Conservation (phyloP, 371 early-diverging fungal species). For the Zancudomyces culisetae region DNA sequence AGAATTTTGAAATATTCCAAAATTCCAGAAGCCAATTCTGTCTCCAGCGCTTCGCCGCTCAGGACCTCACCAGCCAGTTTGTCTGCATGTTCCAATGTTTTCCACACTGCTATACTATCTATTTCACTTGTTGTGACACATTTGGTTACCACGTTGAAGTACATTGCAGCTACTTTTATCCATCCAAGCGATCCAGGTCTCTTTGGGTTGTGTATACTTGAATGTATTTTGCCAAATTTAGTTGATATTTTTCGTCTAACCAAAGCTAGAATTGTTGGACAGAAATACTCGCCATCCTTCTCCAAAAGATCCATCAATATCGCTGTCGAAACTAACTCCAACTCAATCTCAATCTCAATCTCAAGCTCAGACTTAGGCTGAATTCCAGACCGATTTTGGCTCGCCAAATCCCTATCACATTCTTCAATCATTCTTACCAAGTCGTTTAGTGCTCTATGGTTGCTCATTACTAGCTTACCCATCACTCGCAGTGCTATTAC, state of each 20-base stretch:
- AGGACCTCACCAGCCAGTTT: too few species aligned
- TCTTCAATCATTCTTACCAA: neutral
- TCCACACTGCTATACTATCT: slow-evolving; percentile 1
- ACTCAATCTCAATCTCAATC: neutral
- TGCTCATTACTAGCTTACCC: neutral
- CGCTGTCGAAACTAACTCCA: neutral
- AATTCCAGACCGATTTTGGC: neutral
- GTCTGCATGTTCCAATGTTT: neutral
- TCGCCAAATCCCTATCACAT: neutral
- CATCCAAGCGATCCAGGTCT: neutral
- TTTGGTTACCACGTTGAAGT: neutral
- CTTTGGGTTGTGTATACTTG: neutral
- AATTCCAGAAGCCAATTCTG: too few species aligned
- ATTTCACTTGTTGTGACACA: neutral
- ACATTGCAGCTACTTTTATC: neutral
- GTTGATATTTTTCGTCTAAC: neutral
- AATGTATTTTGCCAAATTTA: neutral
- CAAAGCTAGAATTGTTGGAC: neutral
- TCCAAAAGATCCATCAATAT: neutral
- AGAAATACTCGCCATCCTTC: neutral
- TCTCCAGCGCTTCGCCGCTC: too few species aligned
- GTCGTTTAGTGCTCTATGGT: neutral
- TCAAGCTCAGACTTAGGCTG: neutral
- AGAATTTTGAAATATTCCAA: too few species aligned
- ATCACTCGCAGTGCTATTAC: neutral